Base-by-base conservation (phyloP, 2,329 filamentous ascomycete species). In the Zelopaecilomyces penicillatus region DNA sequence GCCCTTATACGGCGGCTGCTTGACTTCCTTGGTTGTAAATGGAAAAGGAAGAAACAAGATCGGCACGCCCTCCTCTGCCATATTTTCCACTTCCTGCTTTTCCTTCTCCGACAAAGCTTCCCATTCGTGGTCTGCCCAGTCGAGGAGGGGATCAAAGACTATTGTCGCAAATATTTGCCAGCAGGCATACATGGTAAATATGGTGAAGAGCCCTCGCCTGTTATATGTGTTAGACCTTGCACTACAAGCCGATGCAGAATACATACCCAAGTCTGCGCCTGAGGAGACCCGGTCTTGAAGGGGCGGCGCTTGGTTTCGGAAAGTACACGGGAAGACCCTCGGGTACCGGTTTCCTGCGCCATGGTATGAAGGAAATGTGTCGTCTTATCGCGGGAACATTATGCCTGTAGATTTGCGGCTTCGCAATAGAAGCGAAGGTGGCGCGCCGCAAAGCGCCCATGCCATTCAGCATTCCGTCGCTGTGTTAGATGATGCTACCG, bases 31-130 rank as follows among this genome's bases (percentile, higher is more conserved):
- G 1, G 70, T 76, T 3, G 76, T 79, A 37, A 78, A 78, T 4
- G 79, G 78, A 42, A 85, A 74, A 0, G 82, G 78, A 6, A 85
- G 71, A 48, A 84, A 84, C 5, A 71, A 19, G 10, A 73, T 51
- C 2, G 71, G 61, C 12, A 72, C 66, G 10, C 67, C 64, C 4
- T 71, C 65, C 2, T 69, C 67, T 2, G 68, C 64, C 10, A 67
- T 59, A 5, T 67, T 61, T 35, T 66, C 59, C 32, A 67, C 52
- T 39, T 65, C 63, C 44, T 64, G 58, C 48, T 63, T 68, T 53
- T 74, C 71, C 37, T 71, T 64, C 26, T 69, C 65, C 1, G 66
- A 65, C 41, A 71, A 52, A 10, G 64, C 59, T 4, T 66, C 64
- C 49, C 68, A 66, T 51, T 70, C 61, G 12, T 66, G 62, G 30